Conservation (phyloP, 148 eudicot species). For the Tetragonia tetragonoides region DNA sequence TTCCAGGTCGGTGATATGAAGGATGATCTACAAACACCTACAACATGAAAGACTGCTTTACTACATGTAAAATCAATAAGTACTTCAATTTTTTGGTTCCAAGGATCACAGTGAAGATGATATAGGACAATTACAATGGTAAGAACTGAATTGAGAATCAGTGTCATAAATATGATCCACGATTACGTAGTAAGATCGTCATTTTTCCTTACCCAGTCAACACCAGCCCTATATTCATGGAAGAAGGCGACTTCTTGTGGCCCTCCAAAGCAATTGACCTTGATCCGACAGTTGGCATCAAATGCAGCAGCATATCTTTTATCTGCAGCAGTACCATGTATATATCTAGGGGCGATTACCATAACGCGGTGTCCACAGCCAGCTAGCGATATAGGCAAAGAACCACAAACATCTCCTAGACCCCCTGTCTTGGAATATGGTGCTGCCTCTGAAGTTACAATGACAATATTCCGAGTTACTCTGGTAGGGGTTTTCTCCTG, state of each 20-base stretch:
- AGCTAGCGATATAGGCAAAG: slow-evolving; percentile 88
- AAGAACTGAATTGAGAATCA: background rate
- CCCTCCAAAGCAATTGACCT: slow-evolving; percentile 79
- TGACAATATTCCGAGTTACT: slow-evolving; percentile 55
- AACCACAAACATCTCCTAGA: slow-evolving; percentile 97
- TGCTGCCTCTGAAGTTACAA: slow-evolving; percentile 83
- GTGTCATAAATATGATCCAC: background rate
- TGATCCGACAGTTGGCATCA: slow-evolving; percentile 48
- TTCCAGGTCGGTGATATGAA: slow-evolving; percentile 94
- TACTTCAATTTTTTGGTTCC: background rate
- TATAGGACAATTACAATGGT: background rate
- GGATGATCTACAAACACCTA: slow-evolving; percentile 97
- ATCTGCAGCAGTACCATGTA: slow-evolving; percentile 74
- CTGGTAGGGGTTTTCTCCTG: slow-evolving; percentile 30
- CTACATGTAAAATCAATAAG: background rate
- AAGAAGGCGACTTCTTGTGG: slow-evolving; percentile 78
- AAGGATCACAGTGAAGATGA: background rate
- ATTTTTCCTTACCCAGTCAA: slow-evolving; percentile 76
- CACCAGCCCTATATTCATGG: slow-evolving; percentile 87
- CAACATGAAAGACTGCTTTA: slow-evolving; percentile 13
- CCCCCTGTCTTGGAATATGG: slow-evolving; percentile 99
- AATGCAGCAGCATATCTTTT: slow-evolving; percentile 51
- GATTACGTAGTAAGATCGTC: background rate
- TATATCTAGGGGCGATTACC: slow-evolving; percentile 90
- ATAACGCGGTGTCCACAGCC: slow-evolving; percentile 93